A percentile compares a stretch with the other conserved stretches of the same genome.
These are phyloP conservation scores for Tetrapisispora arboricola DNA, from an alignment of 805 yeast species.

Conservation along the genomic window DNA sequence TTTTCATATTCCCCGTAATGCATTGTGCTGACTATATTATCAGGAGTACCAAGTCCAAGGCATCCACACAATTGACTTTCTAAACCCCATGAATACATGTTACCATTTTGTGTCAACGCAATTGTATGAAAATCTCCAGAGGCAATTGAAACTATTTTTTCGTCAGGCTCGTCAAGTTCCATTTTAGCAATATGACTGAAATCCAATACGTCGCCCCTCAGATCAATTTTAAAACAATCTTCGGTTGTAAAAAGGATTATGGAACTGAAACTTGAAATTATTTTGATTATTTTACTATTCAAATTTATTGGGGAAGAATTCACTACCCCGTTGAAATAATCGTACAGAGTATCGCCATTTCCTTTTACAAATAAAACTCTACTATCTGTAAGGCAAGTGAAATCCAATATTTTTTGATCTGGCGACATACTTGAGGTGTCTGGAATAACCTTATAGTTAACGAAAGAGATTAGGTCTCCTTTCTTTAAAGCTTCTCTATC, in stretches of 20 bases:
- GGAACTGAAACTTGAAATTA: conserved; percentile 44
- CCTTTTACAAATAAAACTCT: conserved; percentile 40
- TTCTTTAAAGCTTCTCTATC: conserved; percentile 24
- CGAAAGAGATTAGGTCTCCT: conserved; percentile 28
- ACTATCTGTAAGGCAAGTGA: conserved; percentile 39
- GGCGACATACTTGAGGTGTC: conserved; percentile 30
- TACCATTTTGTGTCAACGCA: conserved; percentile 52
- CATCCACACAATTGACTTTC: conserved; percentile 59
- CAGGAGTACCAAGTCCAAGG: conserved; percentile 48
- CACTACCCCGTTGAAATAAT: conserved; percentile 18
- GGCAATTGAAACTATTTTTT: conserved; percentile 43
- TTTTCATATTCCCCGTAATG: conserved; percentile 27
- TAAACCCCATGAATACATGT: conserved; percentile 55
- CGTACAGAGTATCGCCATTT: conserved; percentile 34
- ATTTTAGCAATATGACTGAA: conserved; percentile 8
- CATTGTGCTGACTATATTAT: conserved; percentile 11
- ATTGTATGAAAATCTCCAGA: conserved; percentile 65
- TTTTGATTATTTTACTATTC: conserved; percentile 34
- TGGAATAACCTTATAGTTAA: conserved; percentile 35
- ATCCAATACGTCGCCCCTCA: conserved; percentile 13
- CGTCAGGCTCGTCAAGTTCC: conserved; percentile 30
- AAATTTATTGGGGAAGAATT: background rate
- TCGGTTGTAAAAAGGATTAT: conserved; percentile 48
- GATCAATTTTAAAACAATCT: conserved; percentile 27
- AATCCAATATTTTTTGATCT: conserved; percentile 37